Evolutionary conservation across 306 rosid species (phyloP).

Genomic region (Malus sieversii): DNA sequence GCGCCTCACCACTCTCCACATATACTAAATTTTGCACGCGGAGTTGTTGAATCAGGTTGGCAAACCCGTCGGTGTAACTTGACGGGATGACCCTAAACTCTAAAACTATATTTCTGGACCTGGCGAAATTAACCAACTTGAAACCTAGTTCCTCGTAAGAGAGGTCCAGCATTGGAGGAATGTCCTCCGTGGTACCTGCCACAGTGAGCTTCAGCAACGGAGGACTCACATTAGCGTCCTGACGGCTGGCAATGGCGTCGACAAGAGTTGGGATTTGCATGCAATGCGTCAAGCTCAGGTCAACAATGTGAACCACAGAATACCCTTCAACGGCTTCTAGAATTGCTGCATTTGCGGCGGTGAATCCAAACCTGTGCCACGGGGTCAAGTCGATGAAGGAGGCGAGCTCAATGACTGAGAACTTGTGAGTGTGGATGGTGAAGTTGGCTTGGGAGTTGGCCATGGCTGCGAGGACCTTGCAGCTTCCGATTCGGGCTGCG

Average conservation of each 20-base stretch:
- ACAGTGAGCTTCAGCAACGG: conserved; percentile 73
- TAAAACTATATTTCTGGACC: conserved; percentile 49
- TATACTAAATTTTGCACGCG: conserved; percentile 53
- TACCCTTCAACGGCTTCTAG: conserved; percentile 69
- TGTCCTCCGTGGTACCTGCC: conserved; percentile 20
- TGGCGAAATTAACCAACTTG: conserved; percentile 64
- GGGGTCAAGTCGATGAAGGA: conserved; percentile 84
- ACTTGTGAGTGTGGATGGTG: conserved; percentile 38
- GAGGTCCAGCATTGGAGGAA: conserved; percentile 66
- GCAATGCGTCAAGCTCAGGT: conserved; percentile 75
- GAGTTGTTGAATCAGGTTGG: conserved; percentile 55
- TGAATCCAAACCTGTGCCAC: conserved; percentile 86
- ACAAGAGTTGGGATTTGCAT: conserved; percentile 94
- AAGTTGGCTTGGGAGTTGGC: conserved; percentile 19
- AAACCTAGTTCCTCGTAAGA: conserved; percentile 67
- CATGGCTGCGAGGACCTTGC: conserved; percentile 47
- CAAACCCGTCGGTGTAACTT: conserved; percentile 50
- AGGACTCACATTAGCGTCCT: conserved; percentile 24
- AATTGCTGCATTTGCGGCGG: conserved; percentile 70
- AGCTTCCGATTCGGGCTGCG: conserved; percentile 52
- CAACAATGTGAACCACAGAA: conserved; percentile 67
- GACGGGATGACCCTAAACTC: conserved; percentile 68
- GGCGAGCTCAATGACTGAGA: conserved; percentile 80
- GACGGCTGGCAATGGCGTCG: conserved; percentile 72
- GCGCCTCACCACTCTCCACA: conserved; percentile 39